phyloP scores from a whole-genome alignment of 371 early-diverging fungal genomes.

The Mortierella sp. region DNA sequence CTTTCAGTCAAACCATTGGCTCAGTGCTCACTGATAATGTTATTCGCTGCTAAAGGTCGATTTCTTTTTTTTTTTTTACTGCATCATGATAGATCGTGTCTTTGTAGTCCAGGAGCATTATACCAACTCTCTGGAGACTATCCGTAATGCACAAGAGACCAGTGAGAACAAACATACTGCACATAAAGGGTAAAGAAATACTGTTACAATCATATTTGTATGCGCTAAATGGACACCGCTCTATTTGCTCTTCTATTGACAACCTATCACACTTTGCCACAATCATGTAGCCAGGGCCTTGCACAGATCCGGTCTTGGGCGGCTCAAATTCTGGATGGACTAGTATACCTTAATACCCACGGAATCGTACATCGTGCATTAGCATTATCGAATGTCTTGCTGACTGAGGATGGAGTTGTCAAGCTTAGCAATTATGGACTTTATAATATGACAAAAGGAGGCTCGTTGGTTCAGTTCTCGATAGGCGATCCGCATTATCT shows the following conservation, averaged over 20 bases:
- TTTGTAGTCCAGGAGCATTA: conserved; percentile 72
- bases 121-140: conserved; percentile 47
- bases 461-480: conserved; percentile 73
- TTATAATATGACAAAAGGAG: conserved; percentile 71
- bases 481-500: conserved; percentile 67
- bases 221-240: too few relatives aligned
- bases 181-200: conserved; percentile 47
- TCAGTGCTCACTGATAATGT: background rate
- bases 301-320: conserved; percentile 64
- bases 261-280: background rate
- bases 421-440: conserved; percentile 76
- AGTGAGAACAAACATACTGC: conserved; percentile 12
- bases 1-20: background rate
- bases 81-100: conserved; percentile 60
- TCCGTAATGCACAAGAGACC: conserved; percentile 20
- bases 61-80: background rate
- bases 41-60: background rate
- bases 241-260: background rate
- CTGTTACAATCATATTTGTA: too few relatives aligned
- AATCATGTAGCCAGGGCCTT: conserved; percentile 26
- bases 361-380: conserved; percentile 66
- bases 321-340: conserved; percentile 65
- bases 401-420: conserved; percentile 60
- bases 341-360: conserved; percentile 63
- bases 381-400: conserved; percentile 64